Base-by-base conservation (phyloP, 2,329 filamentous ascomycete genomes). In the Colletotrichum eremochloae region DNA sequence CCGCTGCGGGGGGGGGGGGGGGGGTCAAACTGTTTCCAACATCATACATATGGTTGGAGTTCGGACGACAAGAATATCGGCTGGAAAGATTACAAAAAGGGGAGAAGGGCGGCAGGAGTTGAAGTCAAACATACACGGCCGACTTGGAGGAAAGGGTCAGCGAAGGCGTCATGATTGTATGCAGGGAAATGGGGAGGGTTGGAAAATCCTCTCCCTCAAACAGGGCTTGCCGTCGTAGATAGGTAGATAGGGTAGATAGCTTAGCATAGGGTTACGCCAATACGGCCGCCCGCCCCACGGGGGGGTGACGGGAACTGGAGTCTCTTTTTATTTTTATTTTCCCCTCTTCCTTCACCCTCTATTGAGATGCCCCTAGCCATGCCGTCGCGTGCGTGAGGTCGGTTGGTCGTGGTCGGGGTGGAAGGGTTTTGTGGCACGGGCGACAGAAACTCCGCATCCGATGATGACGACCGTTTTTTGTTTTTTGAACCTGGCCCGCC, bases 211-310 rank as follows among this genome's bases (percentile, higher is more conserved):
- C 9, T 12, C 40, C 40, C 40, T 5, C 40, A 33, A 58, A 57
- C n/a, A 60, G 60, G 52, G 48, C 36, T 64, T 50, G 33, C 62
- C 62, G 60, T 69, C 65, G 42, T 44, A 44, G 42, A 44, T 44
- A 46, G 42, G 60, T 72, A 72, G 70, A 72, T 72, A 69, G 66
- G 69, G 53, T 72, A 72, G 69, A 72, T 72, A 72, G 70, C 67
- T 72, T 68, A 72, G 66, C 70, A 72, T 72, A 69, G 70, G 70
- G 55, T 56, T 64, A 56, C 61, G 55, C 65, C 70, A 62, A 46
- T 46, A 40, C 46, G 40, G 66, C 44, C 20, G 40, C 70, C 44
- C 20, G 44, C 44, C 44, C 60, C 40, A 64, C 31, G 60, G 66
- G 50, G 66, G 60, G 66, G 60, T 31, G 44, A 36, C 18, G 57